Conservation (phyloP, 176 grass and related monocot species). For the Typha latifolia region DNA sequence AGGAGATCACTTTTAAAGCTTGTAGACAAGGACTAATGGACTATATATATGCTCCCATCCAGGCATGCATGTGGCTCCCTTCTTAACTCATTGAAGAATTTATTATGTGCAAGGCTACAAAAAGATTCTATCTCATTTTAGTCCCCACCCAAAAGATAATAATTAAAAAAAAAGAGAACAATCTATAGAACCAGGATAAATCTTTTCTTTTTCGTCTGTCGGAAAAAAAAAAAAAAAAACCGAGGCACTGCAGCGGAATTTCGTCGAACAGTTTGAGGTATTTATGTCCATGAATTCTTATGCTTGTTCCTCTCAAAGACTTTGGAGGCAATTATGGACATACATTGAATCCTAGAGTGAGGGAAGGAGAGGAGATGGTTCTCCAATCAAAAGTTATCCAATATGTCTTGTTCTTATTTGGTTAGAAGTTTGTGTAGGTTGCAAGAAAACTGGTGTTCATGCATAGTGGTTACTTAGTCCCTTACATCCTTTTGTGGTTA, state of each 20-base stretch:
- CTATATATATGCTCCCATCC: background rate
- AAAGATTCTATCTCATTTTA: background rate
- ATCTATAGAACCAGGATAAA: background rate
- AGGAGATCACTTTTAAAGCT: background rate
- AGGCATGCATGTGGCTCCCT: slow-evolving; percentile 19
- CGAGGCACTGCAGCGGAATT: too few species aligned
- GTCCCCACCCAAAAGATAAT: background rate
- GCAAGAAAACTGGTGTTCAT: background rate
- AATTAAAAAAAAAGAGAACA: background rate
- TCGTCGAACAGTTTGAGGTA: too few species aligned
- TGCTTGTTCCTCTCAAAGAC: too few species aligned
- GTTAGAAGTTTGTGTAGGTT: background rate
- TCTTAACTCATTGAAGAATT: background rate
- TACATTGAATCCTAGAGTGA: background rate
- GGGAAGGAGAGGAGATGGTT: background rate
- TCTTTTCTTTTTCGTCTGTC: background rate
- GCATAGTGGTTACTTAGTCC: background rate
- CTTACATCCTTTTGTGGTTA: background rate
- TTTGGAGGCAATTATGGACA: too few species aligned
- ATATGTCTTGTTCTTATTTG: background rate
- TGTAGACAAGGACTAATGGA: background rate
- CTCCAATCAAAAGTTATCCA: background rate
- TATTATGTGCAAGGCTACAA: slow-evolving; percentile 1
- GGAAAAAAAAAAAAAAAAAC: too few species aligned
- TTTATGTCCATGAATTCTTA: too few species aligned